These are phyloP conservation scores for Cinnamomum micranthum DNA, from an alignment of 164 flowering plant genomes.

Conservation along the genomic window DNA sequence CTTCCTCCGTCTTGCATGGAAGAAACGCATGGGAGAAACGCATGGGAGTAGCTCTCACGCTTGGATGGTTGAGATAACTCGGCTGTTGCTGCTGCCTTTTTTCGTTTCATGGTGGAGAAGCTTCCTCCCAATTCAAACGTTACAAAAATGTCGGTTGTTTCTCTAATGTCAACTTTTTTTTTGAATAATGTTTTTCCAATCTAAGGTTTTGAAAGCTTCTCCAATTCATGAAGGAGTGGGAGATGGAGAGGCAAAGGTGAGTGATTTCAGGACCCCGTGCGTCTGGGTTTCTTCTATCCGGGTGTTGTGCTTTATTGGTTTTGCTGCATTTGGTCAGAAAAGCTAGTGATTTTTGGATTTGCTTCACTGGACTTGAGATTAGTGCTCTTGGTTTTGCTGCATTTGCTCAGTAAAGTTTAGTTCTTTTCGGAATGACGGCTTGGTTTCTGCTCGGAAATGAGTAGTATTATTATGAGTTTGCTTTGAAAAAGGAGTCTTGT, in stretches of 20 bases:
- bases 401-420: background rate
- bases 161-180: too few species aligned
- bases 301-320: background rate
- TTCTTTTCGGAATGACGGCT: background rate
- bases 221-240: background rate
- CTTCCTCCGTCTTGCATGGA: too few species aligned
- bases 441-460: conserved; percentile 1
- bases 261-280: background rate
- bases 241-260: background rate
- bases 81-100: too few species aligned
- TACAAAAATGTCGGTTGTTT: background rate
- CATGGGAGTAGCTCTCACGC: too few species aligned
- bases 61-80: too few species aligned
- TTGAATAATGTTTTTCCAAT: too few species aligned
- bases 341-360: background rate
- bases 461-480: background rate
- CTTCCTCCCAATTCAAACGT: background rate
- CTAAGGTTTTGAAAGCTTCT: too few species aligned
- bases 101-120: too few species aligned
- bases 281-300: background rate
- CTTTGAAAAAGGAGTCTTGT: too few species aligned
- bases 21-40: too few species aligned
- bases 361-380: background rate
- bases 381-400: background rate
- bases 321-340: background rate